phyloP scores from a whole-genome alignment of 805 yeast genomes.

The Wickerhamiella hasegawae region DNA sequence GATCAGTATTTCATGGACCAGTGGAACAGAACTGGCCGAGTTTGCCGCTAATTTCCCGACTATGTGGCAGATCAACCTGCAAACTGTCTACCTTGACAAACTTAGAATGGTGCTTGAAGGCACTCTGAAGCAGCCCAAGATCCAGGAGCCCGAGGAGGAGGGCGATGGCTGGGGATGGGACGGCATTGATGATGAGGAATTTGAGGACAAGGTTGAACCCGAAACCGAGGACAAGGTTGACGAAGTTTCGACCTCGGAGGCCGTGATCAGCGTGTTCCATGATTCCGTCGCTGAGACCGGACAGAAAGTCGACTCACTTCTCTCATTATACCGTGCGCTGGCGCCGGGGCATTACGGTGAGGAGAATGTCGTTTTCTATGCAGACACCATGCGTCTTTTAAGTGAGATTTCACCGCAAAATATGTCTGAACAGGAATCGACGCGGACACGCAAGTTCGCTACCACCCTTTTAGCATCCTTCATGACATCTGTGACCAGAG shows the following conservation, averaged over 20 bases:
- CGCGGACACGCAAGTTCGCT: slow-evolving; percentile 5
- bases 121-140: not conserved
- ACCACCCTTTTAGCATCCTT: slow-evolving; percentile 5
- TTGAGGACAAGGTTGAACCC: not conserved
- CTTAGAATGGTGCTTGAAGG: slow-evolving; percentile 7
- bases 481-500: not conserved
- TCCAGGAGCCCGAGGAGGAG: slow-evolving; percentile 2
- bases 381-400: slow-evolving; percentile 8
- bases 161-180: slow-evolving; percentile 16
- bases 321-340: slow-evolving; percentile 11
- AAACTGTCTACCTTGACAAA: slow-evolving; percentile 5
- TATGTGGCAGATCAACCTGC: slow-evolving; percentile 6
- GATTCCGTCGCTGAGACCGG: slow-evolving; percentile 5
- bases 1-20: slow-evolving; percentile 1
- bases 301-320: slow-evolving; percentile 5
- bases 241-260: slow-evolving; percentile 1
- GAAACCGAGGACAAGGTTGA: not conserved
- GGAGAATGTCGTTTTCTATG: slow-evolving; percentile 8
- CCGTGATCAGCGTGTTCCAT: slow-evolving; percentile 3
- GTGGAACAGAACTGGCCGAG: slow-evolving; percentile 5
- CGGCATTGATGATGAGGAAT: slow-evolving; percentile 6
- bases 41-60: slow-evolving; percentile 6
- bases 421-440: slow-evolving; percentile 1
- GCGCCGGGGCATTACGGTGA: slow-evolving; percentile 10
- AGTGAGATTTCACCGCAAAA: slow-evolving; percentile 1